Evolutionary conservation across 2,329 filamentous ascomycete genomes (phyloP), one percentile per base, ranked within the genome.

Genomic region (Madurella fahalii): DNA sequence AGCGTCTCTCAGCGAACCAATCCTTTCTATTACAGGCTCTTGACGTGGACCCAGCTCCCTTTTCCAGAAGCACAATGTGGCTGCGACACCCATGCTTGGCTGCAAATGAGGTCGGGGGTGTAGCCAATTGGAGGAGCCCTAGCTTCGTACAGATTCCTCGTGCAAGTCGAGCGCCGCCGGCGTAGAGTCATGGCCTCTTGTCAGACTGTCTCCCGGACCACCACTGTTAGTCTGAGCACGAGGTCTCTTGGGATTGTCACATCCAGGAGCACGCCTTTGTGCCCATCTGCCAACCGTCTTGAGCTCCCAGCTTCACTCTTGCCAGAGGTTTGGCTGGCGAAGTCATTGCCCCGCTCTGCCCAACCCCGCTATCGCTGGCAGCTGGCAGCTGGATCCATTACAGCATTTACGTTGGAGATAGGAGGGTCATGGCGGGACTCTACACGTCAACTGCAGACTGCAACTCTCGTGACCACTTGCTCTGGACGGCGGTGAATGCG

Each of bases 401-500:
- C n/a, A 11, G 39, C 30, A 31, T 18, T 44, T n/a, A n/a, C n/a
- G n/a, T 17, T 30, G 12, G n/a, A 20, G 32, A 31, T 20, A 11
- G n/a, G 20, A 9, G 32, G 25, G 25, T 25, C 25, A 25, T 25
- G 25, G 25, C 25, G 25, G 25, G 25, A 25, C 25, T 25, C 25
- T 7, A 8, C 12, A 17, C 30, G 17, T 52, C 13, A 39, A 18
- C 40, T 32, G 32, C 18, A 17, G 40, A 15, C 45, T 9, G 17
- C 16, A 25, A 25, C 25, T 15, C 34, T 37, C 52, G 42, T 50
- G 52, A 50, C 37, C 52, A 42, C 47, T 42, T 54, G n/a, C 52
- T 54, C 40, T 32, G 42, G 41, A 17, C 37, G 34, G 47, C 51
- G 40, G 40, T 52, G 49, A 48, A 34, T 32, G 15, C n/a, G 16